Evolutionary conservation across 495 filamentous ascomycete species (phyloP).

Genomic region (Chaetomidium leptoderma): DNA sequence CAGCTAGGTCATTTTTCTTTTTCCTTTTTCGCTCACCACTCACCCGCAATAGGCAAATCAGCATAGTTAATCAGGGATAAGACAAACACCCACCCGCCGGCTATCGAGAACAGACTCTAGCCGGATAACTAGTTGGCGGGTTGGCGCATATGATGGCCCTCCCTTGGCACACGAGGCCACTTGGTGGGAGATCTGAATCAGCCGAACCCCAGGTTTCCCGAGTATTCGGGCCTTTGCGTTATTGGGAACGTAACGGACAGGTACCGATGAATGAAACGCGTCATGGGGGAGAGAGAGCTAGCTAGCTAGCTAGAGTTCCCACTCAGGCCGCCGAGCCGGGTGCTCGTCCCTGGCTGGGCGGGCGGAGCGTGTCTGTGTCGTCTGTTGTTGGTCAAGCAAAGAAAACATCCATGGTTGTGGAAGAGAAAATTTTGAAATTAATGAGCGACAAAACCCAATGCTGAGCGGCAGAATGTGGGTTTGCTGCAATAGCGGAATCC

Average conservation of each 20-base stretch:
- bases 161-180: neutral
- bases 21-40: too few relatives aligned
- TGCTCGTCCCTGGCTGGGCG: neutral
- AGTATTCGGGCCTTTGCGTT: constrained; percentile 19
- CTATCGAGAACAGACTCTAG: too few relatives aligned
- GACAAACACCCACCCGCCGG: too few relatives aligned
- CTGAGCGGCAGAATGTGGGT: constrained; percentile 9
- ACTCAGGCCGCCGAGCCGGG: neutral
- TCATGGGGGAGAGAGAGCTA: neutral
- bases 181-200: neutral
- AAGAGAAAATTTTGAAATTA: constrained; percentile 1
- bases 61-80: too few relatives aligned
- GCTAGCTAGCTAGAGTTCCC: too few relatives aligned
- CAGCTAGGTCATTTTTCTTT: too few relatives aligned
- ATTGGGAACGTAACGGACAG: neutral
- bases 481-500: constrained; percentile 24
- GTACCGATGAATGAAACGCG: neutral
- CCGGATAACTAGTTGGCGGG: too few relatives aligned
- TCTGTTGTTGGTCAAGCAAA: neutral
- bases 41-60: too few relatives aligned
- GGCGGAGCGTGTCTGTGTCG: neutral
- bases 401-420: neutral
- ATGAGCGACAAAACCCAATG: neutral
- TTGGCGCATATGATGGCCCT: too few relatives aligned
- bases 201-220: constrained; percentile 14